Percentiles rank a stretch among this genome's conserved stretches.
Evolutionary conservation across 176 grass and related monocot species (phyloP).

Genomic region (Ensete ventricosum): DNA sequence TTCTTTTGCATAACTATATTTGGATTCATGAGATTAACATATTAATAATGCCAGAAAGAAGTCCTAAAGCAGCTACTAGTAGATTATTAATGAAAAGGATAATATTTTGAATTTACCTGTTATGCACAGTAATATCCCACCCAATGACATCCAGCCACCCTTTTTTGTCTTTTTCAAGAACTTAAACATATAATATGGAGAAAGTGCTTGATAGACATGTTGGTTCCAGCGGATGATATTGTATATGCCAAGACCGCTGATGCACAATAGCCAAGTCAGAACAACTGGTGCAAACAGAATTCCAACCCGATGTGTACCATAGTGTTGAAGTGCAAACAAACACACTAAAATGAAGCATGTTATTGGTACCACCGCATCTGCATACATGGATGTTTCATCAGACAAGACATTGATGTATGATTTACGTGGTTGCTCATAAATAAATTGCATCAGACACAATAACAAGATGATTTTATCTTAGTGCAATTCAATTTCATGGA

Average conservation of each 20-base stretch:
- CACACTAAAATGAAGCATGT: conserved; percentile 9
- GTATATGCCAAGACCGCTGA: conserved; percentile 7
- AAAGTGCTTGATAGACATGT: conserved; percentile 14
- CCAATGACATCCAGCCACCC: conserved; percentile 13
- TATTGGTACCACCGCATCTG: conserved; percentile 19
- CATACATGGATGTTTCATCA: neutral
- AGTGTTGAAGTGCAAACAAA: conserved; percentile 20
- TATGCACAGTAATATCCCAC: conserved; percentile 12
- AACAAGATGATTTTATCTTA: no score
- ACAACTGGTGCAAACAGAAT: conserved; percentile 13
- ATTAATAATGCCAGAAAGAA: no score
- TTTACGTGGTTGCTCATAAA: neutral
- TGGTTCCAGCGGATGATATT: conserved; percentile 9
- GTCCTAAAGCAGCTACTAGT: neutral
- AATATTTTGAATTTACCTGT: neutral
- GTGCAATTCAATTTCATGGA: no score
- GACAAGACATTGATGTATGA: neutral
- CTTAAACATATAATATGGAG: conserved; percentile 19
- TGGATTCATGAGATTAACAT: no score
- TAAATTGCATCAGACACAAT: no score
- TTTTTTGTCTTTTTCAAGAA: conserved; percentile 18
- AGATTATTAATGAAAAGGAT: neutral
- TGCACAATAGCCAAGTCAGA: conserved; percentile 10
- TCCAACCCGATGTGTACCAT: conserved; percentile 8
- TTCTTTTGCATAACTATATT: no score